Conservation (phyloP, 2,329 filamentous ascomycete species). For the Leptoxyphium fumago region DNA sequence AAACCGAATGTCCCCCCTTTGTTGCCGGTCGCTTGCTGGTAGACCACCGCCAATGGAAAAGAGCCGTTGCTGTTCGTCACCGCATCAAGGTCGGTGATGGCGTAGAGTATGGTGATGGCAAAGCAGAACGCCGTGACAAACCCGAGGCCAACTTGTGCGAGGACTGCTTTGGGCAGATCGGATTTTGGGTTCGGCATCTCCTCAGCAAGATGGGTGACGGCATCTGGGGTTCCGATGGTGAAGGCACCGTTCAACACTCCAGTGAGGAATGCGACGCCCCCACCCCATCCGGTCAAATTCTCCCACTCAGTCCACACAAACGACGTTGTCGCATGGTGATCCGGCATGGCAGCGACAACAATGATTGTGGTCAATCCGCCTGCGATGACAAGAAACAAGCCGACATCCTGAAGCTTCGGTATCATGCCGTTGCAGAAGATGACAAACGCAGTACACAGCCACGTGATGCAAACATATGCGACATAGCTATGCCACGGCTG, state of each 20-base stretch:
- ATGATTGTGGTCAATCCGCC: conserved; percentile 24
- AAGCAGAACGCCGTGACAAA: conserved; percentile 33
- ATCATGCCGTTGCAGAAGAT: conserved; percentile 42
- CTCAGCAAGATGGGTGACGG: conserved; percentile 22
- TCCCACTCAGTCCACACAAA: conserved; percentile 42
- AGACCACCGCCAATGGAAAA: conserved; percentile 34
- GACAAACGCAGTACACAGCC: conserved; percentile 37
- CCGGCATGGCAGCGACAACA: conserved; percentile 37
- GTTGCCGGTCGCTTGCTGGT: conserved; percentile 33
- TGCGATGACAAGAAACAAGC: conserved; percentile 36
- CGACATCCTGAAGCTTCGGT: conserved; percentile 37
- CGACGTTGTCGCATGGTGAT: conserved; percentile 32
- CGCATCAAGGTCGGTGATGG: conserved; percentile 30
- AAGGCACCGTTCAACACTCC: conserved; percentile 25
- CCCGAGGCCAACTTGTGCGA: conserved; percentile 33
- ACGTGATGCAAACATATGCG: conserved; percentile 41
- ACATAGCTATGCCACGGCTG: conserved; percentile 46
- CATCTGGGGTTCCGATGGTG: conserved; percentile 23
- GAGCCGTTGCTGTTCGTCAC: conserved; percentile 25
- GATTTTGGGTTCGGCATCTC: conserved; percentile 22
- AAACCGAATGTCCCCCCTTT: conserved; percentile 41
- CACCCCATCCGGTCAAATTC: conserved; percentile 36
- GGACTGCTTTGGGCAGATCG: conserved; percentile 36
- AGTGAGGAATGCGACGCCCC: conserved; percentile 22
- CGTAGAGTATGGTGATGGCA: conserved; percentile 37